These are phyloP conservation scores for Daedalea quercina DNA, from an alignment of 768 basidiomycete genomes.

Conservation along the genomic window DNA sequence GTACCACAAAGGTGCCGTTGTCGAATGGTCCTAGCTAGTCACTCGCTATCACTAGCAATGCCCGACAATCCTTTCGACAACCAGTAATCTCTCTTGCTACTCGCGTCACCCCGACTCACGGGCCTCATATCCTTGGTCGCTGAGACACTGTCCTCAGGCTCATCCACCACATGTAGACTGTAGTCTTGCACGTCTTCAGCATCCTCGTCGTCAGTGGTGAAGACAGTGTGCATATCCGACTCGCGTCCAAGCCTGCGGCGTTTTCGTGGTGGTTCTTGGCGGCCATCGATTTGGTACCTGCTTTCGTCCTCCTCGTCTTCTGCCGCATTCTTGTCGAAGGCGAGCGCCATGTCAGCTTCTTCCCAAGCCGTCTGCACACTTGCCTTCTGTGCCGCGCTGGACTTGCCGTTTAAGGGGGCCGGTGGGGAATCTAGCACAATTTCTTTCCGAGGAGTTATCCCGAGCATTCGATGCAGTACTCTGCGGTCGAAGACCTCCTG, in stretches of 20 bases:
- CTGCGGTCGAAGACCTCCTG: constrained; percentile 60
- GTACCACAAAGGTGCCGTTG: no score
- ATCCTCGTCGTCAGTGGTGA: constrained; percentile 46
- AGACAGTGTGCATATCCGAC: constrained; percentile 36
- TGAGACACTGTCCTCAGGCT: constrained; percentile 19
- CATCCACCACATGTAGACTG: constrained; percentile 4
- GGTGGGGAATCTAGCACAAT: no score
- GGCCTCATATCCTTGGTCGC: constrained; percentile 4
- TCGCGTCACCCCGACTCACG: constrained; percentile 17
- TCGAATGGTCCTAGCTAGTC: constrained; percentile 9
- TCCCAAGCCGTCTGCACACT: constrained; percentile 34
- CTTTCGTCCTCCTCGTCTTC: constrained; percentile 40
- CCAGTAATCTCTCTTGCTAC: constrained; percentile 48
- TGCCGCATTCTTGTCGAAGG: constrained; percentile 6
- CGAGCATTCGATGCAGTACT: constrained; percentile 53
- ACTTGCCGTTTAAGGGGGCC: constrained; percentile 5
- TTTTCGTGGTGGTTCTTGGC: constrained; percentile 40
- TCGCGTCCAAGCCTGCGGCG: constrained; percentile 34
- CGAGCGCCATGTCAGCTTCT: constrained; percentile 29
- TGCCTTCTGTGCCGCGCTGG: constrained; percentile 12
- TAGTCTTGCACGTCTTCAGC: background rate
- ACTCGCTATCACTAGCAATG: constrained; percentile 24
- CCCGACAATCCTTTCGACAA: constrained; percentile 35
- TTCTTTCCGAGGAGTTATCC: constrained; percentile 21
- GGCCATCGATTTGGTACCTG: constrained; percentile 24